These are phyloP conservation scores for Trichoderma afroharzianum DNA, from an alignment of 2,329 filamentous ascomycete species.

Conservation along the genomic window DNA sequence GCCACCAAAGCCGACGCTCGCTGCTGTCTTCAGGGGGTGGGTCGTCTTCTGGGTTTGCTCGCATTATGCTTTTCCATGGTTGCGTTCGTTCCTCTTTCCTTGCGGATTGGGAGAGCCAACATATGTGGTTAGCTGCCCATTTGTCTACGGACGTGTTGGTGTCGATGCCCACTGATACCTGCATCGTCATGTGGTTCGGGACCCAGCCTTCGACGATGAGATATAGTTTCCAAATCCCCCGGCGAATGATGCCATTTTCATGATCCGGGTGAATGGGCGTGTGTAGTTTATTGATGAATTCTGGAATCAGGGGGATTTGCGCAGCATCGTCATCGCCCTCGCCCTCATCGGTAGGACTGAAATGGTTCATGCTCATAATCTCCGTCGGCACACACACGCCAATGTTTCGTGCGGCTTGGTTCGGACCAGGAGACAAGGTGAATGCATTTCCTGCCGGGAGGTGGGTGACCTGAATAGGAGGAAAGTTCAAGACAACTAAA, in stretches of 20 bases:
- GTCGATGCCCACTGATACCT: background rate
- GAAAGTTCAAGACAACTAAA: slow-evolving; percentile 12
- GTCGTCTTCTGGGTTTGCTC: background rate
- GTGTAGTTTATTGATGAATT: slow-evolving; percentile 6
- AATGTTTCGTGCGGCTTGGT: background rate
- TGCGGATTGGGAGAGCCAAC: background rate
- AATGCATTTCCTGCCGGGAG: slow-evolving; percentile 3
- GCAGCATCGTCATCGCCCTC: slow-evolving; percentile 9
- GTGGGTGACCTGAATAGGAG: background rate
- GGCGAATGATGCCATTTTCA: background rate
- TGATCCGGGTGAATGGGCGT: background rate
- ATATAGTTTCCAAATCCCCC: slow-evolving; percentile 12
- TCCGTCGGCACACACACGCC: background rate
- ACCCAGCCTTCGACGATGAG: slow-evolving; percentile 11
- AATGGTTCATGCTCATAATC: background rate
- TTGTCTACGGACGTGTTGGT: background rate
- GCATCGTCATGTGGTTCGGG: background rate
- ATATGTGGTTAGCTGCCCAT: background rate
- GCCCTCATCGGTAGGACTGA: background rate
- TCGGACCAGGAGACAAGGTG: background rate
- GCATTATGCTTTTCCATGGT: background rate
- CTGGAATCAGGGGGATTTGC: slow-evolving; percentile 5
- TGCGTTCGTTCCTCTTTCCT: background rate
- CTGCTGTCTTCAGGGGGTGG: no score
- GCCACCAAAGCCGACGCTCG: slow-evolving; percentile 7